These are phyloP conservation scores for Brassica carinata DNA, from an alignment of 345 rosid species.

Conservation along the genomic window DNA sequence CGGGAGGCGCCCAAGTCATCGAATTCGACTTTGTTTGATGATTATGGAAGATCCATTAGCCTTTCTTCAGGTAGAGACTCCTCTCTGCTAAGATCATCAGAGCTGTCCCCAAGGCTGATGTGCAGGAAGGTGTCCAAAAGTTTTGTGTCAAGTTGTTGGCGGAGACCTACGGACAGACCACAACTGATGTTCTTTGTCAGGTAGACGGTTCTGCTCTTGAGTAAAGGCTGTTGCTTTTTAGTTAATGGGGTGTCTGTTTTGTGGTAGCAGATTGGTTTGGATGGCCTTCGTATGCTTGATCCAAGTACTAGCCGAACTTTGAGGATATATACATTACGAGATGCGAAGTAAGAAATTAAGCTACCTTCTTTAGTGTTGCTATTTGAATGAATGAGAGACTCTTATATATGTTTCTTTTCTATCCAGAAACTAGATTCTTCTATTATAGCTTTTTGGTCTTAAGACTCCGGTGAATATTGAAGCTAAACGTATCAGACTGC, in stretches of 20 bases:
- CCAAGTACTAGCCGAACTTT: conserved; percentile 73
- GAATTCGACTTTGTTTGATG: conserved; percentile 72
- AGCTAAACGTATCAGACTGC: conserved; percentile 89
- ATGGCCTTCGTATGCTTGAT: conserved; percentile 96
- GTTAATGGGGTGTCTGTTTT: conserved; percentile 2
- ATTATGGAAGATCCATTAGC: conserved; percentile 84
- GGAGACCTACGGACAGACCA: conserved; percentile 80
- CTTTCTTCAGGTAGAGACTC: conserved; percentile 62
- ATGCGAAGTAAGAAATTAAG: conserved; percentile 71
- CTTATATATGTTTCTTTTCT: conserved; percentile 19
- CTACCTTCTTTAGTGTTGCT: not conserved
- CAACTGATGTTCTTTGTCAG: conserved; percentile 93
- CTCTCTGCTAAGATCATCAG: conserved; percentile 70
- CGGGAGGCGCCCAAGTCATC: conserved; percentile 83
- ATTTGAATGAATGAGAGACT: not conserved
- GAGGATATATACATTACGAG: conserved; percentile 87
- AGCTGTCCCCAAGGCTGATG: conserved; percentile 88
- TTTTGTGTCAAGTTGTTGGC: conserved; percentile 86
- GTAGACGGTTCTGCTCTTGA: conserved; percentile 34
- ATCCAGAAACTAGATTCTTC: conserved; percentile 76
- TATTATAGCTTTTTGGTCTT: conserved; percentile 88
- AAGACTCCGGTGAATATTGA: conserved; percentile 92
- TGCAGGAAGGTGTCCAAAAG: conserved; percentile 89
- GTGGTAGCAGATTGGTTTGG: conserved; percentile 83
- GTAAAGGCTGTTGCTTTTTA: not conserved